phyloP scores from a whole-genome alignment of 805 yeast species.

The Spathaspora hagerdaliae region DNA sequence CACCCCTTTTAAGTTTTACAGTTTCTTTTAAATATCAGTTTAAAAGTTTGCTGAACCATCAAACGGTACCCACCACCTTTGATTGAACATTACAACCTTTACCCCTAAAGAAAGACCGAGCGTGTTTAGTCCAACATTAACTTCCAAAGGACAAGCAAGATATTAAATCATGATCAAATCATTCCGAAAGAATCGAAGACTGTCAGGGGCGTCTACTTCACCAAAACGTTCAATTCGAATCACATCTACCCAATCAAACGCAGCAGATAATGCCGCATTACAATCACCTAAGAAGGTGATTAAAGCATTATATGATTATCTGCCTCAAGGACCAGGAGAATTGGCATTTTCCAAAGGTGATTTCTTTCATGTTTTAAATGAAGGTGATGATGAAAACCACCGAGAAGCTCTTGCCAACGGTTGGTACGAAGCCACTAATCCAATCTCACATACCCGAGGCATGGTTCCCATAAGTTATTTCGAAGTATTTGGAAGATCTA shows the following conservation, averaged over 20 bases:
- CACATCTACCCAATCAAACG: constrained; percentile 17
- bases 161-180: constrained; percentile 31
- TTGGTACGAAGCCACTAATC: constrained; percentile 89
- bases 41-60: too few relatives aligned
- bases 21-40: too few relatives aligned
- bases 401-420: constrained; percentile 33
- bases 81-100: too few relatives aligned
- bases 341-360: constrained; percentile 78
- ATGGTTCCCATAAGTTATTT: constrained; percentile 85
- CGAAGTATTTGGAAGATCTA: constrained; percentile 67
- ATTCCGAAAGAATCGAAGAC: constrained; percentile 39
- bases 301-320: constrained; percentile 73
- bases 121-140: too few relatives aligned
- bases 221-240: constrained; percentile 31
- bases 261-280: constrained; percentile 17
- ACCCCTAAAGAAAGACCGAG: too few relatives aligned
- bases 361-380: constrained; percentile 67
- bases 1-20: too few relatives aligned
- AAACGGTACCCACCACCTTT: too few relatives aligned
- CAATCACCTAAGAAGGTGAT: constrained; percentile 78
- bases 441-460: constrained; percentile 71
- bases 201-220: constrained; percentile 24
- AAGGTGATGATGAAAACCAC: constrained; percentile 21
- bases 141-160: neutral
- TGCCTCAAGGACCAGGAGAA: constrained; percentile 78